Conservation (phyloP, 805 yeast genomes). For the Debaryomyces hansenii region DNA sequence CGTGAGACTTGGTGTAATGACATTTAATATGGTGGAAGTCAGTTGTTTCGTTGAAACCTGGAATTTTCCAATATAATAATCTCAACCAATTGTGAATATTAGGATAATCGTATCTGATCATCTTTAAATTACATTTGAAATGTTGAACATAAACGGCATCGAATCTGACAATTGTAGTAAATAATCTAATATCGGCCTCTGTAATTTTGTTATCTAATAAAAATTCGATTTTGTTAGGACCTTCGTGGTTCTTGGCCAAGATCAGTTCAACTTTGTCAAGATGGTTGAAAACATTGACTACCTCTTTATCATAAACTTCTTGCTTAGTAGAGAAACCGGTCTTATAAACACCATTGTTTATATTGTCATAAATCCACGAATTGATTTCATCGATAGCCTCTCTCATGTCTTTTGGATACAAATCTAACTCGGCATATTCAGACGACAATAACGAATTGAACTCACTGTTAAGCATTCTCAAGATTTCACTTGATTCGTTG, state of each 20-base stretch:
- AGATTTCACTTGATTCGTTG: slow-evolving; percentile 88
- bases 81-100: slow-evolving; percentile 75
- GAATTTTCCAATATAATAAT: slow-evolving; percentile 75
- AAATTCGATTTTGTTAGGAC: slow-evolving; percentile 25
- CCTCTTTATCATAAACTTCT: slow-evolving; percentile 75
- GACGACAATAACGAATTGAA: slow-evolving; percentile 59
- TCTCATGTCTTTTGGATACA: slow-evolving; percentile 59
- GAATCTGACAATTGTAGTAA: slow-evolving; percentile 83
- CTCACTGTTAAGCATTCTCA: slow-evolving; percentile 77
- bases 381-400: slow-evolving; percentile 73
- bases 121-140: slow-evolving; percentile 86
- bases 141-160: slow-evolving; percentile 95
- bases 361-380: slow-evolving; percentile 76
- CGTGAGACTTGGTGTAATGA: slow-evolving; percentile 88
- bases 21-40: slow-evolving; percentile 86
- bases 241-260: slow-evolving; percentile 45
- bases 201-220: slow-evolving; percentile 69
- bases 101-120: slow-evolving; percentile 81
- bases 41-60: slow-evolving; percentile 76
- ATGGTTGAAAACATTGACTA: slow-evolving; percentile 58
- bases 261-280: slow-evolving; percentile 70
- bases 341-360: slow-evolving; percentile 93
- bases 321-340: slow-evolving; percentile 86
- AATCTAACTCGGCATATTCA: slow-evolving; percentile 51
- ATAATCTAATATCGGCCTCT: slow-evolving; percentile 88